Evolutionary conservation across 441 rosid genomes (phyloP), one percentile per base, ranked within the genome.

Genomic region (Dalechampia spathulata): DNA sequence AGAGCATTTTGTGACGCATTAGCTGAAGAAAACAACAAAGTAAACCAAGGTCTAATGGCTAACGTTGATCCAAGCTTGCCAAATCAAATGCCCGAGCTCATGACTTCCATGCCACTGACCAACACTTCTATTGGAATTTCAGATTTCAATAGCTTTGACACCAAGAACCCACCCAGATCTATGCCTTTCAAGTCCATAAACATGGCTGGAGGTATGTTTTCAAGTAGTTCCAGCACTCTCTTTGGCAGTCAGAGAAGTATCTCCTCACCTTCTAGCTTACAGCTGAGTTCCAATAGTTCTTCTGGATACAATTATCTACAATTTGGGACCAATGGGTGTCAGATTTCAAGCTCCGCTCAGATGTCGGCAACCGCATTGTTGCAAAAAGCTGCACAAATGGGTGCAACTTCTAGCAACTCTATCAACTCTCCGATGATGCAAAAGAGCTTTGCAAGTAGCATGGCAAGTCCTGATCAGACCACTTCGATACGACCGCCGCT

Each of bases 391-490:
- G 87, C 84, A 7, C 84, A 82, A 58, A 76, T 82, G 81, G 87
- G 80, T 40, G 79, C 83, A 28, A 75, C 84, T 3, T 81, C 87
- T 12, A 82, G 82, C 71, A 80, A 73, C 64, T 71, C 67, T 54
- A 77, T 75, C 52, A 85, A 80, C 55, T 82, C 89, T 12, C 83
- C 89, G 0, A 69, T 82, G 82, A 82, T 80, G 85, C 87, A 82
- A 40, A 82, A 77, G 69, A 73, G 73, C 75, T 82, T 80, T 57
- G 60, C 71, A 2, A 67, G 64, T 42, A 61, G 67, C 63, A 75
- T 85, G 76, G 66, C 75, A 2, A 76, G 73, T 26, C 75, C 74
- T 36, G 78, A 75, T 5, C 80, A 62, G 59, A 51, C 75, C 14
- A 45, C 75, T 27, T 50, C 75, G 7, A 47, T 60, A 19, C 68